phyloP scores from a whole-genome alignment of 371 early-diverging fungal species.

The Syncephalastrum racemosum region DNA sequence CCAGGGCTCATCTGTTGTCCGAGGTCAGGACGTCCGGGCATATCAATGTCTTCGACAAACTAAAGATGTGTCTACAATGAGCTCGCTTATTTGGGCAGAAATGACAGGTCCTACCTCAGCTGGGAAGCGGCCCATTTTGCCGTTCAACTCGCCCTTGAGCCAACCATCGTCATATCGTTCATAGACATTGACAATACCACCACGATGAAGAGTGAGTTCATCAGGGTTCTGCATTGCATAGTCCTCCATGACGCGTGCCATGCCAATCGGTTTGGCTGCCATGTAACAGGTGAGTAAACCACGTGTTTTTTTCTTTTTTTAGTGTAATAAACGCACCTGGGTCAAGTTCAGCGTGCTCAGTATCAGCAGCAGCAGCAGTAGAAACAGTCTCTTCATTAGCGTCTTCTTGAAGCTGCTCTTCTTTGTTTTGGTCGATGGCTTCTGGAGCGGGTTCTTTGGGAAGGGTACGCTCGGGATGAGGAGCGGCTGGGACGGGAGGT shows the following conservation, averaged over 20 bases:
- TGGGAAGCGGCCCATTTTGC: constrained; percentile 69
- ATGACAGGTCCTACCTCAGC: constrained; percentile 45
- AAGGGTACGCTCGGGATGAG: no score
- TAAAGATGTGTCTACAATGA: no score
- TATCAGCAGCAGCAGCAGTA: no score
- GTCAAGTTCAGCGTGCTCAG: no score
- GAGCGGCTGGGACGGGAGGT: no score
- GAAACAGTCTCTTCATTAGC: no score
- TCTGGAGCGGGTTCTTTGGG: no score
- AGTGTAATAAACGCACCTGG: no score
- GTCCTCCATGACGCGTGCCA: constrained; percentile 67
- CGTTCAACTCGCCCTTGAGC: constrained; percentile 70
- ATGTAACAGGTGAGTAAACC: background rate
- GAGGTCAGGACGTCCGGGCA: constrained; percentile 48
- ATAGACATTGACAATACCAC: constrained; percentile 66
- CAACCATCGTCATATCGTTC: constrained; percentile 69
- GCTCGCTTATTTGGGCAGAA: background rate
- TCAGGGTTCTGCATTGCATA: constrained; percentile 68
- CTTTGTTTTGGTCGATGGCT: background rate
- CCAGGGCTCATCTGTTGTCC: constrained; percentile 19
- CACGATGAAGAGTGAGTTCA: constrained; percentile 65
- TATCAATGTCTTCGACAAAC: constrained; percentile 42
- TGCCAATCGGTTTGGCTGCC: constrained; percentile 37
- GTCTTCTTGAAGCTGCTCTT: background rate
- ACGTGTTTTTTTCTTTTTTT: background rate